Percentiles rank a stretch among this genome's conserved stretches.
Conservation (phyloP, 768 basidiomycete species). For the Kwoniella bestiolae region DNA sequence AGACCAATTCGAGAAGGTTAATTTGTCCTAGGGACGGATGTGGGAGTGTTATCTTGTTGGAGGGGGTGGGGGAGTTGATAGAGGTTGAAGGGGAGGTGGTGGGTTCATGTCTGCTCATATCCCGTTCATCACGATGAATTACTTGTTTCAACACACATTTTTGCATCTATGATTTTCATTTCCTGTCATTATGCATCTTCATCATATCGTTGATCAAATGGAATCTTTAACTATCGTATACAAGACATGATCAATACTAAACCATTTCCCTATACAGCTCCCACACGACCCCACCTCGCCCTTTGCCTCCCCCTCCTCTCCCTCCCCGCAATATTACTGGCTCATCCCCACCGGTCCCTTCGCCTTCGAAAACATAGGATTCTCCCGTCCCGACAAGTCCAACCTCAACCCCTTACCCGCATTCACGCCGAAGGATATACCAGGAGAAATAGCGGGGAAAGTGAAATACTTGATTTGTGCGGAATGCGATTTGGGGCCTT, state of each 20-base stretch:
- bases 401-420: slow-evolving; percentile 6
- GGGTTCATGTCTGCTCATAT: no score
- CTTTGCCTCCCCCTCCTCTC: slow-evolving; percentile 25
- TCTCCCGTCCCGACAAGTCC: slow-evolving; percentile 42
- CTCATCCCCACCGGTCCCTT: slow-evolving; percentile 50
- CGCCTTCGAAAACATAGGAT: slow-evolving; percentile 58
- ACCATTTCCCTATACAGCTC: slow-evolving; percentile 24
- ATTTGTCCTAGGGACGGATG: slow-evolving; percentile 56
- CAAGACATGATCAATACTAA: neutral
- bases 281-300: slow-evolving; percentile 45
- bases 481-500: slow-evolving; percentile 58
- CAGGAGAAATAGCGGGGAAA: slow-evolving; percentile 6
- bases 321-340: slow-evolving; percentile 37
- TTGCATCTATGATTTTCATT: no score
- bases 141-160: no score
- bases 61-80: slow-evolving; percentile 41
- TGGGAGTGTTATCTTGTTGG: slow-evolving; percentile 48
- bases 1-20: slow-evolving; percentile 33
- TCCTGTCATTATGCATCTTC: no score
- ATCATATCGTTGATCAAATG: neutral
- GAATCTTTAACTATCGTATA: neutral
- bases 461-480: slow-evolving; percentile 58
- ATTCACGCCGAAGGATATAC: neutral
- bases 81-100: slow-evolving; percentile 38
- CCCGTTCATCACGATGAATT: no score